These are phyloP conservation scores for Stephanocyclus meneghinianus DNA, from an alignment of 352 stramenopile species.

Conservation along the genomic window DNA sequence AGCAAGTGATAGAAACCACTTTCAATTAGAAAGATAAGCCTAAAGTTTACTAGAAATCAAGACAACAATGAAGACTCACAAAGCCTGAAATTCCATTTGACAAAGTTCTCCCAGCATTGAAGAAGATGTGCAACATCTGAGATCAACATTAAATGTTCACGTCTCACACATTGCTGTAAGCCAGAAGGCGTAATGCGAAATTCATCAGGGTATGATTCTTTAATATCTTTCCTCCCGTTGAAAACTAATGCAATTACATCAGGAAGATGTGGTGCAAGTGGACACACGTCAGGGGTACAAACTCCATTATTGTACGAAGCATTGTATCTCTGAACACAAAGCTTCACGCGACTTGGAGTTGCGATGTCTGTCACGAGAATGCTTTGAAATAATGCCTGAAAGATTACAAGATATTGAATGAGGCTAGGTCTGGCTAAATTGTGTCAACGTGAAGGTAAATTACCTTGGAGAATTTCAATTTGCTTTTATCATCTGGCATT, in stretches of 20 bases:
- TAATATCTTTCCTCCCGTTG: constrained; percentile 18
- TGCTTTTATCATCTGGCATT: constrained; percentile 9
- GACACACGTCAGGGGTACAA: constrained; percentile 20
- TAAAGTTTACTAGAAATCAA: not conserved
- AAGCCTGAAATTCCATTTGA: constrained; percentile 63
- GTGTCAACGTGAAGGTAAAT: not conserved
- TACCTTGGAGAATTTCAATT: constrained; percentile 8
- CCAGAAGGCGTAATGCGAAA: constrained; percentile 29
- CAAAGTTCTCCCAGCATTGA: constrained; percentile 66
- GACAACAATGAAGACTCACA: not conserved
- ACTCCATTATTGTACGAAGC: not conserved
- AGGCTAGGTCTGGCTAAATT: not conserved
- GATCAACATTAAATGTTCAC: constrained; percentile 64
- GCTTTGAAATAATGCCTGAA: constrained; percentile 5
- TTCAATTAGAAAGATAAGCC: not conserved
- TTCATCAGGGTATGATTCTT: constrained; percentile 26
- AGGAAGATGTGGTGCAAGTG: constrained; percentile 25
- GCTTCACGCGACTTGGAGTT: not conserved
- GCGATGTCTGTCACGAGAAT: constrained; percentile 6
- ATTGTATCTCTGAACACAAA: constrained; percentile 4
- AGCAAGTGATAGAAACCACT: not conserved
- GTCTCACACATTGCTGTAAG: constrained; percentile 36
- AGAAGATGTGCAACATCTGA: constrained; percentile 61
- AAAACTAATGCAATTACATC: constrained; percentile 28
- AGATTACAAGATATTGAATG: not conserved